phyloP scores from a whole-genome alignment of 257 asterid species.

The Voacanga thouarsii region DNA sequence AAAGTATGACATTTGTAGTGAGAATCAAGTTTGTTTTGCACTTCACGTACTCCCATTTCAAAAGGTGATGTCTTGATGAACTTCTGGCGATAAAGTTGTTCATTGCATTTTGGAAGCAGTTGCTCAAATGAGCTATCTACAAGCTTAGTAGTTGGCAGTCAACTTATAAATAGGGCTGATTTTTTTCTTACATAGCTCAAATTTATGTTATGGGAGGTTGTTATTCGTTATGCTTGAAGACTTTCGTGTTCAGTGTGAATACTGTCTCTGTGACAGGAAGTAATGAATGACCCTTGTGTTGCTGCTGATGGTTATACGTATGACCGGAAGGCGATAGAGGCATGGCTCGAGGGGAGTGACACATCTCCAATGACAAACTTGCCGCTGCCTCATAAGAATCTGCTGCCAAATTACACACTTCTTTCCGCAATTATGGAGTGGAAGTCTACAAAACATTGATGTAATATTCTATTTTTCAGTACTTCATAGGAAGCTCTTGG shows the following conservation, averaged over 20 bases:
- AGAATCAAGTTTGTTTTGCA: neutral
- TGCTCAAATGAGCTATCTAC: neutral
- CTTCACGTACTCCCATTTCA: neutral
- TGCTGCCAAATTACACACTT: slow-evolving; percentile 64
- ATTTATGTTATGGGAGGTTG: neutral
- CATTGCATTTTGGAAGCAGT: neutral
- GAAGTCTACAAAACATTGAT: slow-evolving; percentile 43
- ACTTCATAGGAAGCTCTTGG: neutral
- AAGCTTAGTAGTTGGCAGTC: neutral
- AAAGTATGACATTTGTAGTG: neutral
- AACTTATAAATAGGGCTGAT: neutral
- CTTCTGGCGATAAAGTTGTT: neutral
- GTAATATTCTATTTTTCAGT: neutral
- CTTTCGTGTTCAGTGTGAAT: neutral
- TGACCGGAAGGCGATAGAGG: slow-evolving; percentile 63
- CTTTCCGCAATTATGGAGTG: slow-evolving; percentile 80
- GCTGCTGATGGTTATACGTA: slow-evolving; percentile 93
- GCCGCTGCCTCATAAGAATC: slow-evolving; percentile 54
- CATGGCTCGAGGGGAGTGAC: slow-evolving; percentile 54
- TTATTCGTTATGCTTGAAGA: neutral
- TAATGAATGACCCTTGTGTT: slow-evolving; percentile 82
- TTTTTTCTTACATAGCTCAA: neutral
- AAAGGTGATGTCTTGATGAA: neutral
- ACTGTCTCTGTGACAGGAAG: slow-evolving; percentile 43
- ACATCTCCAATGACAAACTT: slow-evolving; percentile 62